phyloP scores from a whole-genome alignment of 129 eudicot genomes.

The Smallanthus sonchifolius region DNA sequence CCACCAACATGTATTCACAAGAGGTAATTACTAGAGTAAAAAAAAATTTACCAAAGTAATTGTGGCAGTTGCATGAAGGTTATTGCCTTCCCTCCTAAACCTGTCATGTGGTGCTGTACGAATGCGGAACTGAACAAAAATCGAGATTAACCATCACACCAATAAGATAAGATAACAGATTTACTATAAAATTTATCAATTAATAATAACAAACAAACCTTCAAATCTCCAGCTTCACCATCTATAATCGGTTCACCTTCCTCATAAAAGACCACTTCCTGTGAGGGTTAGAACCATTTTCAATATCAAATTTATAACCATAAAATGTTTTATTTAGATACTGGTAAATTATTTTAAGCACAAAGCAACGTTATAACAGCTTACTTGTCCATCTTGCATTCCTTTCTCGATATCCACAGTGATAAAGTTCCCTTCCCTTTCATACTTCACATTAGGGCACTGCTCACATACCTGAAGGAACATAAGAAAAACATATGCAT shows the following conservation, averaged over 20 bases:
- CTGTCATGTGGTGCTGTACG: slow-evolving; percentile 90
- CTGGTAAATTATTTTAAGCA: not conserved
- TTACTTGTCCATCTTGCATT: slow-evolving; percentile 98
- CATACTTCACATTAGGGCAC: slow-evolving; percentile 90
- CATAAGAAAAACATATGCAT: not conserved
- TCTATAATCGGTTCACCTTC: slow-evolving; percentile 96
- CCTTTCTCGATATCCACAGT: slow-evolving; percentile 99
- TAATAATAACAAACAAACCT: slow-evolving; percentile 43
- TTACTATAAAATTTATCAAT: not conserved
- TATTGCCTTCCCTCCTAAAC: slow-evolving; percentile 84
- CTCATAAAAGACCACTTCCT: slow-evolving; percentile 92
- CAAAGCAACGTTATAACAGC: slow-evolving; percentile 3
- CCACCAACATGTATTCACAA: not conserved
- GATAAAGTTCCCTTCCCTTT: slow-evolving; percentile 80
- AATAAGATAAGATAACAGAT: not conserved
- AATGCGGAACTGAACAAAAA: slow-evolving; percentile 59
- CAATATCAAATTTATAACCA: slow-evolving; percentile 1
- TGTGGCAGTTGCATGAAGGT: slow-evolving; percentile 76
- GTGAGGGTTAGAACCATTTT: slow-evolving; percentile 15
- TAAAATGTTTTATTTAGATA: not conserved
- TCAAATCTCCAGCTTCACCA: slow-evolving; percentile 97
- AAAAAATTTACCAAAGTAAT: slow-evolving; percentile 67
- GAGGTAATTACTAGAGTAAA: not conserved
- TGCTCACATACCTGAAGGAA: slow-evolving; percentile 81
- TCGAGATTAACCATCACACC: not conserved